Percentiles rank a stretch among this genome's conserved stretches.
phyloP scores from a whole-genome alignment of 495 filamentous ascomycete genomes.

The Trichoderma orchidacearum region DNA sequence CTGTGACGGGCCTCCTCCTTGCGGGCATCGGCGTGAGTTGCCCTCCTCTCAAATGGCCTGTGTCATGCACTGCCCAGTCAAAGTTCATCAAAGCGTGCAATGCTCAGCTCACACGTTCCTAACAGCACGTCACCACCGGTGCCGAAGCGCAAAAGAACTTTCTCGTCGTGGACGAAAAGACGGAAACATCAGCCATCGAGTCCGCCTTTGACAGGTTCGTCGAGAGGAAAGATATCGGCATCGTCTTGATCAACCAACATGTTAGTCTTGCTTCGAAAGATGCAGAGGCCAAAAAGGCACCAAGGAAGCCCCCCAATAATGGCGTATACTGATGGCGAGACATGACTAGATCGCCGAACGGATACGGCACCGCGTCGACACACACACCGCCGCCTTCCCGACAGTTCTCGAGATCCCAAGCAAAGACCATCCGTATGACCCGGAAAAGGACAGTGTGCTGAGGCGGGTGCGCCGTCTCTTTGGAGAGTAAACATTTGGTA shows the following conservation, averaged over 20 bases:
- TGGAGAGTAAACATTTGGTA: slow-evolving; percentile 55
- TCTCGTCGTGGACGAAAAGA: slow-evolving; percentile 89
- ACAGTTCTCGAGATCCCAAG: slow-evolving; percentile 86
- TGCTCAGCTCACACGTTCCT: slow-evolving; percentile 6
- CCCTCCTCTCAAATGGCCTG: no score
- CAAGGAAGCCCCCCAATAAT: neutral
- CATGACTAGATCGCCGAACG: slow-evolving; percentile 60
- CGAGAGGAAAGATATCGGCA: slow-evolving; percentile 84
- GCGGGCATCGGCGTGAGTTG: slow-evolving; percentile 82
- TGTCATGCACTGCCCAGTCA: no score
- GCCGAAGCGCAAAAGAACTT: slow-evolving; percentile 93
- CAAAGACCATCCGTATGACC: slow-evolving; percentile 98
- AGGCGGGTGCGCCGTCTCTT: slow-evolving; percentile 82
- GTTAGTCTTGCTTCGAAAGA: slow-evolving; percentile 43
- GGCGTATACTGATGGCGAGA: neutral
- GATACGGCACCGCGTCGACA: slow-evolving; percentile 71
- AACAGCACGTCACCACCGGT: slow-evolving; percentile 29
- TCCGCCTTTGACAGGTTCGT: slow-evolving; percentile 84
- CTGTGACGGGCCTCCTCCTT: slow-evolving; percentile 84
- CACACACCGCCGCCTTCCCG: slow-evolving; percentile 62
- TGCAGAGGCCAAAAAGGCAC: no score
- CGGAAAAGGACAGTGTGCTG: slow-evolving; percentile 96
- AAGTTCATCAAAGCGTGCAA: neutral
- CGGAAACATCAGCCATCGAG: slow-evolving; percentile 77
- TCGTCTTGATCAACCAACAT: slow-evolving; percentile 96